Evolutionary conservation across 2,329 filamentous ascomycete genomes (phyloP), one percentile per base, ranked within the genome.

Genomic region (Raffaelea albimanens): DNA sequence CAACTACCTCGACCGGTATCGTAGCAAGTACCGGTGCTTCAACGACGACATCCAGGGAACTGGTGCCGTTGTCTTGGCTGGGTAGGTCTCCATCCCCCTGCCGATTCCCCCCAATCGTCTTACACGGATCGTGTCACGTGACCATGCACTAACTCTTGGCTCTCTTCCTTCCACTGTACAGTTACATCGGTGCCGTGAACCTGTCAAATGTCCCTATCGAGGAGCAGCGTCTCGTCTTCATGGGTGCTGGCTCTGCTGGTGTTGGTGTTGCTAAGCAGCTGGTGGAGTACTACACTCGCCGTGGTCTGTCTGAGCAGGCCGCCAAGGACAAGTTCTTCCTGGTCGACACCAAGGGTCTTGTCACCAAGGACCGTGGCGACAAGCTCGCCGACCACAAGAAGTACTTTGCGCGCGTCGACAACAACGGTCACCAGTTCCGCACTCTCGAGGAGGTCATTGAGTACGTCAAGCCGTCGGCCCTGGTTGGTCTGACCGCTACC

Each of bases 31-130:
- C 74, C 90, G 87, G 66, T 94, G 87, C 76, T 98, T 98, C 80
- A 97, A 97, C 67, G 93, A 97, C 62, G 91, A 98, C 63, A 93
- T 98, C 62, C 91, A 97, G 72, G 91, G 91, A 56, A 97, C 93
- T 57, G 93, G 93, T 58, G 89, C 91, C 53, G 93, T 98, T 60
- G 89, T 97, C 52, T 78, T 96, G 47, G 91, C 79, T 54, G 91
- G 91, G 73, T 80, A 67, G 63, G 73, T 63, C 22, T 46, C 41
- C 4, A 19, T 29, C 44, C 21, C 45, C n/a, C 5, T 10, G 16
- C 20, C n/a, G 9, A 33, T 23, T 42, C 13, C n/a, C 14, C 20
- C 11, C 18, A 39, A 8, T 10, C 25, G 19, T 40, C 44, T 47
- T 43, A 46, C 38, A 45, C 43, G 29, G 43, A 40, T 36, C 23